Conservation (phyloP, 1,139 yeast species). For the Hanseniaspora sp. region DNA sequence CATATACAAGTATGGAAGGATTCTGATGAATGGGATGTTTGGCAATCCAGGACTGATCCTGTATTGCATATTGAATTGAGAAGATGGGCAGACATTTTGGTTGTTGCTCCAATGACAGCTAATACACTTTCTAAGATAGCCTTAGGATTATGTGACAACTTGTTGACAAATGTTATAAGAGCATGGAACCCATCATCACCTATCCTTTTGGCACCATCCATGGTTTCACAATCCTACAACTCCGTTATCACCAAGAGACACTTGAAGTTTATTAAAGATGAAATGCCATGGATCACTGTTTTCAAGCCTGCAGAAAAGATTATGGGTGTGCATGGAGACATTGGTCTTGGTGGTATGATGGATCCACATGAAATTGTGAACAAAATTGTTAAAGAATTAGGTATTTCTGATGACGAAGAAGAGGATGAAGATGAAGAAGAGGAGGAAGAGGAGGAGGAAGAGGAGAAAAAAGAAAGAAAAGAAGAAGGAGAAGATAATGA, state of each 20-base stretch:
- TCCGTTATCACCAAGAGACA: slow-evolving; percentile 89
- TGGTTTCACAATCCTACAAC: slow-evolving; percentile 94
- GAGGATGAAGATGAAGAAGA: slow-evolving; percentile 64
- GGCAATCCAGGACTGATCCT: slow-evolving; percentile 80
- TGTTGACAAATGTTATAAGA: slow-evolving; percentile 69
- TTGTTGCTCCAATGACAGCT: slow-evolving; percentile 88
- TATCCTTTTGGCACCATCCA: slow-evolving; percentile 85
- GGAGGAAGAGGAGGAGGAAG: slow-evolving; percentile 42
- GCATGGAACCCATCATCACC: slow-evolving; percentile 91
- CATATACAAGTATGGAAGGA: slow-evolving; percentile 75
- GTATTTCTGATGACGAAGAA: slow-evolving; percentile 83
- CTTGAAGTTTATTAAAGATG: slow-evolving; percentile 46
- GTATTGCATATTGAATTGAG: slow-evolving; percentile 85
- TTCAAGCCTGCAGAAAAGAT: slow-evolving; percentile 90
- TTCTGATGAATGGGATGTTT: slow-evolving; percentile 80
- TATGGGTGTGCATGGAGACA: slow-evolving; percentile 79
- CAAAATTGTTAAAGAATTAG: slow-evolving; percentile 66
- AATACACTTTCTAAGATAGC: slow-evolving; percentile 85
- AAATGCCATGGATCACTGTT: slow-evolving; percentile 64
- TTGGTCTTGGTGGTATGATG: slow-evolving; percentile 96
- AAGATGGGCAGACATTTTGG: slow-evolving; percentile 89
- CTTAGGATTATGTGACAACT: slow-evolving; percentile 82
- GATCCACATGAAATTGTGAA: slow-evolving; percentile 86
- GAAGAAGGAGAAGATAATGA: slow-evolving; percentile 33
- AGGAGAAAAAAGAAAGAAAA: slow-evolving; percentile 33